phyloP scores from a whole-genome alignment of 129 eudicot genomes.

The Arctium lappa region DNA sequence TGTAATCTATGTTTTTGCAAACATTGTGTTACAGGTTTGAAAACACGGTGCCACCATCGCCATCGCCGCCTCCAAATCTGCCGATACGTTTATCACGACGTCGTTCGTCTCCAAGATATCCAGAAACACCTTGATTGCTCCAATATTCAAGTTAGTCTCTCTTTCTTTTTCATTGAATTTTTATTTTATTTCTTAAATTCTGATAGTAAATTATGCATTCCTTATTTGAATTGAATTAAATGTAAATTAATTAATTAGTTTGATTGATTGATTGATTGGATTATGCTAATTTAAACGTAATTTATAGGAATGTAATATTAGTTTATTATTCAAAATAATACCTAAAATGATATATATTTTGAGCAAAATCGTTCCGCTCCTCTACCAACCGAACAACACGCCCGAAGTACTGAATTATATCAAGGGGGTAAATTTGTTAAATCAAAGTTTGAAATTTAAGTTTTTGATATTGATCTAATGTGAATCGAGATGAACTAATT shows the following conservation, averaged over 20 bases:
- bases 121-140: constrained; percentile 68
- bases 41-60: constrained; percentile 35
- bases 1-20: constrained; percentile 56
- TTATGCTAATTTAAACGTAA: not conserved
- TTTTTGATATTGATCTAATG: not conserved
- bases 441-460: not conserved
- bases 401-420: not conserved
- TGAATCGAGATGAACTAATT: not conserved
- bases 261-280: not conserved
- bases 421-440: not conserved
- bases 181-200: not conserved
- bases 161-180: not conserved
- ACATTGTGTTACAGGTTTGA: constrained; percentile 43
- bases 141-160: constrained; percentile 50
- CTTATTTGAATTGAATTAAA: not conserved
- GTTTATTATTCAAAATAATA: not conserved
- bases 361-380: too few species aligned
- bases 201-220: not conserved
- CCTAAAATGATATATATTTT: not conserved
- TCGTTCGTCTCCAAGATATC: constrained; percentile 70
- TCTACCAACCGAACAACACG: too few species aligned
- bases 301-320: not conserved
- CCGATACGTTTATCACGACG: constrained; percentile 70
- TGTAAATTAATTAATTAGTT: not conserved
- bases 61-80: constrained; percentile 68